phyloP scores from a whole-genome alignment of 345 rosid species.

The Pseudoturritis turrita region DNA sequence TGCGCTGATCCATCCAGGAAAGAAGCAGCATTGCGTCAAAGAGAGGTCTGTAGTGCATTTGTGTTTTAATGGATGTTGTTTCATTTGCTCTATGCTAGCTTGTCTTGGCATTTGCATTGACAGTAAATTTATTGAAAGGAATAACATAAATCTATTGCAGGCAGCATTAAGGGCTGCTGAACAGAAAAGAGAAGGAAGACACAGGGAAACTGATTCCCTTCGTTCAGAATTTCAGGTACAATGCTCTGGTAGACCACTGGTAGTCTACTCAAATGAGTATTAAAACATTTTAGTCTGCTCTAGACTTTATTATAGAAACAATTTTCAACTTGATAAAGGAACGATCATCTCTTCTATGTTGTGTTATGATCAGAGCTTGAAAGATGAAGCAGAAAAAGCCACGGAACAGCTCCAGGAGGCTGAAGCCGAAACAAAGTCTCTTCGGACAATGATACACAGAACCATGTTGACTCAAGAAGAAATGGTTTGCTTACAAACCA shows the following conservation, averaged over 20 bases:
- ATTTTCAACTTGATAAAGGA: constrained; percentile 10
- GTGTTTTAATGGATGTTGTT: background rate
- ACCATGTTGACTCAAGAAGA: constrained; percentile 84
- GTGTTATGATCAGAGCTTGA: constrained; percentile 51
- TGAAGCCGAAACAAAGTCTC: constrained; percentile 78
- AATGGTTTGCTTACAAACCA: constrained; percentile 51
- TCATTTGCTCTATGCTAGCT: background rate
- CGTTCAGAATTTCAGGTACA: constrained; percentile 73
- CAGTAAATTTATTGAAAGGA: background rate
- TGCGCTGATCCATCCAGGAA: constrained; percentile 45
- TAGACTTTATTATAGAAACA: background rate
- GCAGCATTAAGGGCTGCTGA: constrained; percentile 85
- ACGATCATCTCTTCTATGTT: background rate
- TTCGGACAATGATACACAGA: constrained; percentile 86
- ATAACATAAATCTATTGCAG: constrained; percentile 35
- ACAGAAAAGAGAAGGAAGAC: constrained; percentile 66
- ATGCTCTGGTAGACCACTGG: constrained; percentile 5
- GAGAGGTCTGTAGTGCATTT: constrained; percentile 55
- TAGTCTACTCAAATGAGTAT: background rate
- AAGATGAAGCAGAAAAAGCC: constrained; percentile 60
- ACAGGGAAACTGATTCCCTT: constrained; percentile 62
- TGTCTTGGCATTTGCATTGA: background rate
- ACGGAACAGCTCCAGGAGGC: constrained; percentile 67
- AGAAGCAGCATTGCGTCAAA: constrained; percentile 83
- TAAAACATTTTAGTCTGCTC: background rate